phyloP scores from a whole-genome alignment of 2,329 filamentous ascomycete species.

The Calonectria multiphialidica region DNA sequence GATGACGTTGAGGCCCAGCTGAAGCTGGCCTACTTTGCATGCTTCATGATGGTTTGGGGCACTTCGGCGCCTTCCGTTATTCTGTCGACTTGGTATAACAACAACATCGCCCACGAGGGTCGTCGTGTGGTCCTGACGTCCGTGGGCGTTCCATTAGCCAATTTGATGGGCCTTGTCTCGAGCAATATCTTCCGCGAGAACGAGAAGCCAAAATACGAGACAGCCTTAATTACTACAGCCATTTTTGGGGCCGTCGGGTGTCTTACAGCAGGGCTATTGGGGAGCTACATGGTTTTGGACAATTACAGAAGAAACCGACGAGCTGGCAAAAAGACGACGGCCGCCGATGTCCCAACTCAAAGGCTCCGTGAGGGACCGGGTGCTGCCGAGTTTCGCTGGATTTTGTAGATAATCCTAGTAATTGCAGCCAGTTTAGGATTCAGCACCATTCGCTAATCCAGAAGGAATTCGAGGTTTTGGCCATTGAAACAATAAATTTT shows the following conservation, averaged over 20 bases:
- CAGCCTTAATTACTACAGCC: slow-evolving; percentile 59
- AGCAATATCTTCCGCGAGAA: slow-evolving; percentile 58
- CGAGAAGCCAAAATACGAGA: slow-evolving; percentile 61
- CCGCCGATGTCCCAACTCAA: not conserved
- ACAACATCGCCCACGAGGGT: slow-evolving; percentile 63
- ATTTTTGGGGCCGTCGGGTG: slow-evolving; percentile 54
- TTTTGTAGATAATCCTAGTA: not conserved
- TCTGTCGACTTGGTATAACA: slow-evolving; percentile 63
- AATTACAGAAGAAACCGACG: not conserved
- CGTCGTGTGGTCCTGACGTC: slow-evolving; percentile 59
- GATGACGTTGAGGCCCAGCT: slow-evolving; percentile 49
- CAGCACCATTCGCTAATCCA: too few relatives aligned
- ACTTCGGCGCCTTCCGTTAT: slow-evolving; percentile 61
- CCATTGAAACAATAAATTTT: too few relatives aligned
- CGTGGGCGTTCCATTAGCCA: slow-evolving; percentile 60
- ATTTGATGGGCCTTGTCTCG: slow-evolving; percentile 59
- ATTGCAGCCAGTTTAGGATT: not conserved
- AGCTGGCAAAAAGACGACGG: not conserved
- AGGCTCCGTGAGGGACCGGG: not conserved
- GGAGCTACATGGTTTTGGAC: not conserved
- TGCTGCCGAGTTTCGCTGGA: not conserved
- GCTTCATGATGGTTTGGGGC: slow-evolving; percentile 58
- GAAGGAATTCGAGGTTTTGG: too few relatives aligned
- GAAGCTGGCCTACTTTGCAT: slow-evolving; percentile 61
- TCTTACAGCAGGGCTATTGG: slow-evolving; percentile 23